Base-by-base conservation (phyloP, 176 grass and related monocot species). In the Coix lacrymajobi region DNA sequence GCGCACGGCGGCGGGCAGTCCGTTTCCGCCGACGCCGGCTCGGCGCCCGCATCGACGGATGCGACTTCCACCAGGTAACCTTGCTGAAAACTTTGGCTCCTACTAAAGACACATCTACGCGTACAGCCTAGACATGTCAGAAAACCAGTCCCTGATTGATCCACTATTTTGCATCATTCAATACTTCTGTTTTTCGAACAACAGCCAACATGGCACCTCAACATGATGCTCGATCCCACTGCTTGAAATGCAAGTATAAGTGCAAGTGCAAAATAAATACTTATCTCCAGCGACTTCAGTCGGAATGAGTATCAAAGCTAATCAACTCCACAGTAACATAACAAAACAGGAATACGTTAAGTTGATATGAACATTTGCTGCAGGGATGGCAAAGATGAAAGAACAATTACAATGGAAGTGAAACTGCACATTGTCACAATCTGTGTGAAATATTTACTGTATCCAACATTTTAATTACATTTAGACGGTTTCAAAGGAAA, bases 391-490 rank as follows among this genome's bases (percentile, higher is more conserved):
- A 64, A 34, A 48, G 10, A 83, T 24, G 56, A 25, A 26, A 25
- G 56, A 58, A 25, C 25, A 58, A 58, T 58, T 58, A 25, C 7
- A 25, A 1, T 6, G 22, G 22, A 66, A 61, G n/a, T 67, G 37
- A 66, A 30, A 39, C 30, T 75, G 38, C 60, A 62, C 29, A 80
- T 19, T 49, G 78, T 22, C 73, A 25, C 46, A 84, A 62, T 39
- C 76, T 54, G 6, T 37, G n/a, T 37, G 45, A 19, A 7, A 20
- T 76, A 69, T 38, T 66, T 75, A 74, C 51, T 28, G 15, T 38
- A 28, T 39, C 58, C 26, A 75, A 34, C 25, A n/a, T 30, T n/a
- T 51, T 52, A 62, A 85, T 81, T 85, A 85, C 77, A 85, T 61
- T 33, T 69, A 63, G 64, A 34, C 67, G 1, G 19, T 89, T 68